Evolutionary conservation across 768 basidiomycete genomes (phyloP), one percentile per base, ranked within the genome.

Genomic region (Tylopilus subfusipes): DNA sequence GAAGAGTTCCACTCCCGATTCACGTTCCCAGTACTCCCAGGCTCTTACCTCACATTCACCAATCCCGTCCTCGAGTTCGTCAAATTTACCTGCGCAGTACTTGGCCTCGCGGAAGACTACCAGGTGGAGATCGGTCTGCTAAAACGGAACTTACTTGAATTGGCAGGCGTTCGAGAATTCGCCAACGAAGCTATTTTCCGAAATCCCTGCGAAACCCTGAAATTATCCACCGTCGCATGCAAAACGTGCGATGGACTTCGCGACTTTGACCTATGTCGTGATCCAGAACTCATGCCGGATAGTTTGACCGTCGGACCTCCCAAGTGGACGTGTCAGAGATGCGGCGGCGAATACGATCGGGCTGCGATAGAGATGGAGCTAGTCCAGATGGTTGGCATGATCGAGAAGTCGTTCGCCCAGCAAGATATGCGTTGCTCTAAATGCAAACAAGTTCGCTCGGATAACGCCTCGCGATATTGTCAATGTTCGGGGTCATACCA

Each of bases 181-280:
- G 84, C 93, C 8, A 74, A 75, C 49, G 90, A 94, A 47, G 94
- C 94, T 4, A 70, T 78, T 2, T 99, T 95, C 78, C 83, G 83
- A 50, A 97, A 97, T 67, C 95, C 95, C 0, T 98, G 94, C 73
- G 87, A 93, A 66, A 83, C 90, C 10, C 78, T 96, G 52, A 88
- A 88, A 61, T 70, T 98, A 25, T 76, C 85, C 42, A 90, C 90
- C 67, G 88, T 98, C 34, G 90, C 95, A 29, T 98, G 96, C 68
- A 83, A 82, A 39, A 82, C 86, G 63, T 98, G 91, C 72, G 94
- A 93, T 68, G 73, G 76, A 14, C 78, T 94, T 55, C 83, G 89
- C 3, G 93, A 96, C 68, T 90, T 99, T 63, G 97, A 99, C 70
- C 90, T 99, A 64, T 98, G 96, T 68, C 83, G 96, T 16, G 96